Base-by-base conservation (phyloP, 306 rosid species). In the Lagenaria siceraria region DNA sequence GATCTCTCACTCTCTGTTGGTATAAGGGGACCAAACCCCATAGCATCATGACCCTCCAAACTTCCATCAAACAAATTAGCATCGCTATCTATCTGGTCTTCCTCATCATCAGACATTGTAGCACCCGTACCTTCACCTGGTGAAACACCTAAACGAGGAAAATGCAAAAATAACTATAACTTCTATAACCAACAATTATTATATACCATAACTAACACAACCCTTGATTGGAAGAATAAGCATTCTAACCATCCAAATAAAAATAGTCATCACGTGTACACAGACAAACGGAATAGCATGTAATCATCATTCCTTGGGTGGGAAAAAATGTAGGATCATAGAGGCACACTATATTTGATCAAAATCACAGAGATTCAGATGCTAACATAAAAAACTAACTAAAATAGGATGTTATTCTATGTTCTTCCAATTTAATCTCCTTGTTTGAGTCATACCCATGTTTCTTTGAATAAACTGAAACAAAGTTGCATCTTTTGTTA, bases 1-100 rank as follows among this genome's bases (percentile, higher is more conserved):
- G 96, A 91, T 80, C 97, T 91, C 89, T 93, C 98, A 78, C 77
- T 89, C 84, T 91, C 97, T 21, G 98, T 89, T 8, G 93, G 97
- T 80, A 93, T 86, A 77, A 93, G 98, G 76, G 98, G 96, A 19
- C 97, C 98, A 64, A 93, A 93, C 59, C 88, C 92, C 80, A 90
- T 92, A 72, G 82, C 80, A 74, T 93, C 97, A 43, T 74, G 80
- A 1, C 94, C 94, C 68, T 93, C 98, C 38, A 88, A 18, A 65
- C 87, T 81, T 64, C 89, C 94, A 77, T 93, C 97, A 62, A 82
- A 91, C 18, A 92, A 73, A 81, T 83, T 90, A 27, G 82, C 83
- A 77, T 90, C 93, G 81, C 93, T 88, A 77, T 93, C 96, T 2
- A 86, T 83, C 68, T 87, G 96, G 43, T 93, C 97, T 24, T 93